These are phyloP conservation scores for Sclerospora graminicola DNA, from an alignment of 352 stramenopile genomes.

Conservation along the genomic window DNA sequence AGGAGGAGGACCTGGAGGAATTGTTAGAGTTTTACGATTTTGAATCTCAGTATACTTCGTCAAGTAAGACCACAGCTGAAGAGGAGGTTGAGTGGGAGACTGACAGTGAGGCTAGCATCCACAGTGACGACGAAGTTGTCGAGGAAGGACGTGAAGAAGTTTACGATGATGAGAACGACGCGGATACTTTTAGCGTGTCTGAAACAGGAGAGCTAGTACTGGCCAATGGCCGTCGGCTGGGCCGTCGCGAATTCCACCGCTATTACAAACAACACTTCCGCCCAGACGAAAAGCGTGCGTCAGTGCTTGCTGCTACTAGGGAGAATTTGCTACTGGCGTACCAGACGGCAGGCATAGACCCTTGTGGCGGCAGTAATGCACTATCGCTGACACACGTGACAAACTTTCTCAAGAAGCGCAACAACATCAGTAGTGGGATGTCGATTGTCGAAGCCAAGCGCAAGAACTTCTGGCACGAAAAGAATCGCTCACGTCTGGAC, in stretches of 20 bases:
- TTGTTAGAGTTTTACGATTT: slow-evolving; percentile 89
- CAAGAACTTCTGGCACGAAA: slow-evolving; percentile 68
- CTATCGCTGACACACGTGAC: slow-evolving; percentile 73
- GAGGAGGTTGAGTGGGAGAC: slow-evolving; percentile 66
- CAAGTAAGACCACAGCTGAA: slow-evolving; percentile 20
- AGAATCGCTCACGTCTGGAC: slow-evolving; percentile 71
- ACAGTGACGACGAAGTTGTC: slow-evolving; percentile 64
- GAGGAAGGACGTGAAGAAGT: slow-evolving; percentile 36
- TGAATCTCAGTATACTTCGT: slow-evolving; percentile 57
- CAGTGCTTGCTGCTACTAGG: slow-evolving; percentile 69
- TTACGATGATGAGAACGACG: slow-evolving; percentile 33
- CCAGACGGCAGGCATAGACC: slow-evolving; percentile 58
- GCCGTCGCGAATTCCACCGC: slow-evolving; percentile 80
- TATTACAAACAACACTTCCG: slow-evolving; percentile 89
- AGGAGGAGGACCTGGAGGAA: slow-evolving; percentile 86
- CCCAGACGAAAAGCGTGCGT: slow-evolving; percentile 61
- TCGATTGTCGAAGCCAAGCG: slow-evolving; percentile 54
- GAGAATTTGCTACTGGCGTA: slow-evolving; percentile 69
- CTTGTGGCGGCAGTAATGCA: slow-evolving; percentile 39
- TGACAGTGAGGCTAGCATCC: slow-evolving; percentile 68
- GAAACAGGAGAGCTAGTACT: slow-evolving; percentile 87
- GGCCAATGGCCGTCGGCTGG: slow-evolving; percentile 68
- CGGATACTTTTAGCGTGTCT: slow-evolving; percentile 62
- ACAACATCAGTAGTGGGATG: slow-evolving; percentile 72
- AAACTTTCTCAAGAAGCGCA: slow-evolving; percentile 73